Evolutionary conservation across 2,329 filamentous ascomycete genomes (phyloP).

Genomic region (Clonostachys sp.): DNA sequence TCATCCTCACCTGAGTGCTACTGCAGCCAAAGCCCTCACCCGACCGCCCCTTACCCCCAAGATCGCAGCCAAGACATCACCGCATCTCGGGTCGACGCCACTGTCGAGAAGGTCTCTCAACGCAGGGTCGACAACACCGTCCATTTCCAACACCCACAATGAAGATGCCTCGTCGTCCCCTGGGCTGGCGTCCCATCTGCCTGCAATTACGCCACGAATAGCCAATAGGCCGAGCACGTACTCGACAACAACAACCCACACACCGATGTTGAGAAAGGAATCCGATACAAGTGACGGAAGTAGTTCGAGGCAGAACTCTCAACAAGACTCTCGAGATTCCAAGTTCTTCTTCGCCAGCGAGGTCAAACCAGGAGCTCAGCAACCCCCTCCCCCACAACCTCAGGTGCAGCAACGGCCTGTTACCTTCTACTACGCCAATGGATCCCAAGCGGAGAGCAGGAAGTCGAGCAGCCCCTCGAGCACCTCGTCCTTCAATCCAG

Average conservation of each 20-base stretch:
- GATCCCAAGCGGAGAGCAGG: conserved; percentile 26
- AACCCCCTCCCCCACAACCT: conserved; percentile 16
- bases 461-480: conserved; percentile 22
- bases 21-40: conserved; percentile 48
- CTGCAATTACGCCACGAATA: conserved; percentile 75
- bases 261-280: no score
- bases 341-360: conserved; percentile 96
- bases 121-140: not conserved
- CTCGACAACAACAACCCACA: no score
- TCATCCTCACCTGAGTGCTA: conserved; percentile 64
- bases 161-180: conserved; percentile 4
- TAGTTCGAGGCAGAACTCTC: conserved; percentile 15
- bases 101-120: not conserved
- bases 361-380: conserved; percentile 34
- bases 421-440: conserved; percentile 56
- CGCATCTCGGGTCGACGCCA: not conserved
- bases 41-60: conserved; percentile 50
- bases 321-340: conserved; percentile 16
- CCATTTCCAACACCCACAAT: conserved; percentile 2
- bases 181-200: conserved; percentile 44
- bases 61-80: conserved; percentile 38
- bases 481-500: conserved; percentile 22
- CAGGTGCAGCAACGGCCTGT: conserved; percentile 38
- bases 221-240: conserved; percentile 57
- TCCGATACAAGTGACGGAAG: conserved; percentile 16